phyloP scores from a whole-genome alignment of 345 rosid species.

The Eucalyptus paniculata region DNA sequence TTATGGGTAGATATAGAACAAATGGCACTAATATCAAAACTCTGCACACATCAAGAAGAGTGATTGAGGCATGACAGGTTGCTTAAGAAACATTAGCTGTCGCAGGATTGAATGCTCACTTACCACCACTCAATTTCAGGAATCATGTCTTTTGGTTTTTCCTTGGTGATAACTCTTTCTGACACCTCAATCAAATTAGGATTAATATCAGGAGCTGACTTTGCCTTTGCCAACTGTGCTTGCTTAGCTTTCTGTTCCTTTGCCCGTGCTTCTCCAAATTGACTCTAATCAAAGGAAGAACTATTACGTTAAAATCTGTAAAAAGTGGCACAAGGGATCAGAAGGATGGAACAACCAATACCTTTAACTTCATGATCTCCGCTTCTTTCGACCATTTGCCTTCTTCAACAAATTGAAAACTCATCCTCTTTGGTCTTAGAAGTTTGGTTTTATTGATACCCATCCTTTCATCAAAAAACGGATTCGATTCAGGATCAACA shows the following conservation, averaged over 20 bases:
- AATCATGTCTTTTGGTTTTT: slow-evolving; percentile 66
- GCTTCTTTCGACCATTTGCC: slow-evolving; percentile 97
- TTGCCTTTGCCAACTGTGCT: slow-evolving; percentile 83
- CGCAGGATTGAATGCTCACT: slow-evolving; percentile 2
- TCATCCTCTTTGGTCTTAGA: slow-evolving; percentile 83
- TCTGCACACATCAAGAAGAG: background rate
- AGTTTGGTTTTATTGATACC: slow-evolving; percentile 74
- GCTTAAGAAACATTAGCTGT: background rate
- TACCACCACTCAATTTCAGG: slow-evolving; percentile 99
- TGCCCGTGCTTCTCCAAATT: slow-evolving; percentile 93
- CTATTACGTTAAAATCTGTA: background rate
- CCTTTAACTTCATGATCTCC: slow-evolving; percentile 73
- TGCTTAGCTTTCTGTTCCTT: slow-evolving; percentile 88
- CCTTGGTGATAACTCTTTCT: slow-evolving; percentile 63
- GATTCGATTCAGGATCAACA: slow-evolving; percentile 73
- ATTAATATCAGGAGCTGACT: slow-evolving; percentile 70
- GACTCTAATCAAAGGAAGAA: slow-evolving; percentile 32
- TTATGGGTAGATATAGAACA: background rate
- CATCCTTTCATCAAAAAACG: slow-evolving; percentile 73
- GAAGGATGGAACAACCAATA: background rate
- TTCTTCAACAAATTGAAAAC: slow-evolving; percentile 94
- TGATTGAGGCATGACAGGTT: background rate
- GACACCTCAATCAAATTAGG: slow-evolving; percentile 92
- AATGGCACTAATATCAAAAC: background rate
- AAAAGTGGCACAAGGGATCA: background rate